Percentiles rank a stretch among this genome's conserved stretches.
These are phyloP conservation scores for Pholiota adiposa DNA, from an alignment of 1,284 basidiomycete genomes.

Conservation along the genomic window DNA sequence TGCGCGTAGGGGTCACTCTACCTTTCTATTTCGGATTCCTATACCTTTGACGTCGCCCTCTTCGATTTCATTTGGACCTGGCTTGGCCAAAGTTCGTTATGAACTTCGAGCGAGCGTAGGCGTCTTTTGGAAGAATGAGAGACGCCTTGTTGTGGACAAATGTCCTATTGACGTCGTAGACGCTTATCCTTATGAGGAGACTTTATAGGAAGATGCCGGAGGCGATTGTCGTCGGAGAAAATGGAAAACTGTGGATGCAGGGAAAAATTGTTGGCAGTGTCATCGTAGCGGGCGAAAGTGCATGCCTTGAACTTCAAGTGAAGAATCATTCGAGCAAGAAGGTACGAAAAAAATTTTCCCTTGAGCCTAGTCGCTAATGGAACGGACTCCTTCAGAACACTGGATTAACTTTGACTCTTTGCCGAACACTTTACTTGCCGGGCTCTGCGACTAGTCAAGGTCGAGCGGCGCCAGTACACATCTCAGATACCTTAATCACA, in stretches of 20 bases:
- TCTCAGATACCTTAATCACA: constrained; percentile 68
- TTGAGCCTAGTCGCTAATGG: constrained; percentile 10
- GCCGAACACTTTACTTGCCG: constrained; percentile 61
- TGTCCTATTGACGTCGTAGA: constrained; percentile 70
- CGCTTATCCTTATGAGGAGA: constrained; percentile 42
- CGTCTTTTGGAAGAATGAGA: constrained; percentile 75
- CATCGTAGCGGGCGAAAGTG: constrained; percentile 67
- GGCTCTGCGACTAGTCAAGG: constrained; percentile 42
- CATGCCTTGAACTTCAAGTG: constrained; percentile 73
- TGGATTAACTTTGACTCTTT: constrained; percentile 61
- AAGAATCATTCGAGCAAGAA: constrained; percentile 80
- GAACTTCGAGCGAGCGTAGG: constrained; percentile 71
- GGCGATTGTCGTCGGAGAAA: constrained; percentile 69
- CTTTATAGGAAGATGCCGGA: constrained; percentile 47
- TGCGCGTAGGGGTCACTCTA: constrained; percentile 70
- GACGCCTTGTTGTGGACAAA: constrained; percentile 62
- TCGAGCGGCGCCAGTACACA: constrained; percentile 47
- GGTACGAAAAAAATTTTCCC: constrained; percentile 51
- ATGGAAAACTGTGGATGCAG: constrained; percentile 78
- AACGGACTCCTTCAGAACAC: constrained; percentile 62
- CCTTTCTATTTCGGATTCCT: constrained; percentile 75
- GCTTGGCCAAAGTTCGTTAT: constrained; percentile 68
- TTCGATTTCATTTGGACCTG: constrained; percentile 68
- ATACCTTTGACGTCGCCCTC: constrained; percentile 67
- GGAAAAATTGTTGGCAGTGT: constrained; percentile 64